A percentile compares a stretch with the other conserved stretches of the same genome.
Evolutionary conservation across 75 land plant species (phyloP).

Genomic region (Isoetes taiwanensis): DNA sequence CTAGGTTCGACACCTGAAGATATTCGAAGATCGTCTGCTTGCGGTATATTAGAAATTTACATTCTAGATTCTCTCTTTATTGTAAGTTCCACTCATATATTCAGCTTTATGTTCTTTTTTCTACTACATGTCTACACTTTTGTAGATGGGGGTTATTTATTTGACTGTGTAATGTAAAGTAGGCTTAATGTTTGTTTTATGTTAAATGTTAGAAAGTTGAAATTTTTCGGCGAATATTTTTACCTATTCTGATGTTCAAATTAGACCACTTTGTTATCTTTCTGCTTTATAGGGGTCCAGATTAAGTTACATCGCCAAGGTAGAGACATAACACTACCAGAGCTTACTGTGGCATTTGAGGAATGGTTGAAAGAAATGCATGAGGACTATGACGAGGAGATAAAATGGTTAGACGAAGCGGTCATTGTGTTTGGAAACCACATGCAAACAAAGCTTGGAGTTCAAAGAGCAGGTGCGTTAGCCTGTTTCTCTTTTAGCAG

Average conservation of each 20-base stretch:
- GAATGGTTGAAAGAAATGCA: constrained; percentile 49
- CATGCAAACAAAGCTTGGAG: no score
- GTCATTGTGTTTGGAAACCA: no score
- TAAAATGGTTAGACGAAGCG: constrained; percentile 22
- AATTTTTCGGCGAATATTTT: not conserved
- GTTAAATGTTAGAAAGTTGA: not conserved
- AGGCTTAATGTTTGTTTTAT: not conserved
- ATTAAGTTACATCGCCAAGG: constrained; percentile 30
- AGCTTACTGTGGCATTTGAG: constrained; percentile 38
- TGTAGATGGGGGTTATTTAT: no score
- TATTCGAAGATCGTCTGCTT: not conserved
- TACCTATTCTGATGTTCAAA: no score
- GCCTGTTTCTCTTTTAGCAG: no score
- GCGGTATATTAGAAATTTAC: not conserved
- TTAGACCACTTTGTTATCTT: no score
- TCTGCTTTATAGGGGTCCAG: constrained; percentile 17
- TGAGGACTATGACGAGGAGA: constrained; percentile 46
- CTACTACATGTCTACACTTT: not conserved
- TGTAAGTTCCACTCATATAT: no score
- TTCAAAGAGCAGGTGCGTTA: no score
- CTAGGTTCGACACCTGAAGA: constrained; percentile 21
- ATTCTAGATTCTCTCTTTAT: no score
- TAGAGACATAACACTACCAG: constrained; percentile 11
- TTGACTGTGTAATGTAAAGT: no score
- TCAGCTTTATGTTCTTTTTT: no score